phyloP scores from a whole-genome alignment of 106 monocot genomes.

The Ottelia alismoides region DNA sequence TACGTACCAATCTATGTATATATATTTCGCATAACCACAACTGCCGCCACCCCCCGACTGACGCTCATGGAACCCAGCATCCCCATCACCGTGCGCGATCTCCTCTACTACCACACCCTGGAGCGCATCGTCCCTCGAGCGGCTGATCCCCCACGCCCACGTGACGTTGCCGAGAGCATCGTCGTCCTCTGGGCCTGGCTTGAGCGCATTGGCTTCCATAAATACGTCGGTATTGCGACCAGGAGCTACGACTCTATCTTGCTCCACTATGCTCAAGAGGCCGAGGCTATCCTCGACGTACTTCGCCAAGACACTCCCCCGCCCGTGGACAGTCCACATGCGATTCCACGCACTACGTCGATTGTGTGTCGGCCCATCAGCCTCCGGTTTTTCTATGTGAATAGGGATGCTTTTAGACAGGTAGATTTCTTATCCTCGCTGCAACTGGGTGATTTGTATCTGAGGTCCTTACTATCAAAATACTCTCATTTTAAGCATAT shows the following conservation, averaged over 20 bases:
- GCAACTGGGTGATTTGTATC: too few species aligned
- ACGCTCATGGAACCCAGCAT: not conserved
- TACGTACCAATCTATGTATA: too few species aligned
- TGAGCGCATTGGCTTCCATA: slow-evolving; percentile 19
- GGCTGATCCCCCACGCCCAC: slow-evolving; percentile 5
- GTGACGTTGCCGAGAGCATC: slow-evolving; percentile 15
- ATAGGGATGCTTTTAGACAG: too few species aligned
- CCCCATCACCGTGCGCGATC: slow-evolving; percentile 7
- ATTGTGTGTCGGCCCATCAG: slow-evolving; percentile 10
- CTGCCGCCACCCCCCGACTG: too few species aligned
- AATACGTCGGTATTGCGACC: slow-evolving; percentile 4
- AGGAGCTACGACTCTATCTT: not conserved
- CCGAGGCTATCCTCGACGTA: slow-evolving; percentile 28
- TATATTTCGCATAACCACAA: too few species aligned
- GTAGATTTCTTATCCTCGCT: too few species aligned
- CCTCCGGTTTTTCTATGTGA: slow-evolving; percentile 27
- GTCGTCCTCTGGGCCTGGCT: slow-evolving; percentile 49
- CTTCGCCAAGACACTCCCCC: slow-evolving; percentile 19
- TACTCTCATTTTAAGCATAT: too few species aligned
- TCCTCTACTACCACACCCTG: slow-evolving; percentile 37
- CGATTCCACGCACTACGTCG: slow-evolving; percentile 8
- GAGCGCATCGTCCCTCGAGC: slow-evolving; percentile 29
- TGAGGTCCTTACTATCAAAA: too few species aligned
- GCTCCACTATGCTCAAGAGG: slow-evolving; percentile 16
- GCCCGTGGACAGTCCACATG: not conserved